phyloP scores from a whole-genome alignment of 176 grass and related monocot species.

The Oryza brachyantha region DNA sequence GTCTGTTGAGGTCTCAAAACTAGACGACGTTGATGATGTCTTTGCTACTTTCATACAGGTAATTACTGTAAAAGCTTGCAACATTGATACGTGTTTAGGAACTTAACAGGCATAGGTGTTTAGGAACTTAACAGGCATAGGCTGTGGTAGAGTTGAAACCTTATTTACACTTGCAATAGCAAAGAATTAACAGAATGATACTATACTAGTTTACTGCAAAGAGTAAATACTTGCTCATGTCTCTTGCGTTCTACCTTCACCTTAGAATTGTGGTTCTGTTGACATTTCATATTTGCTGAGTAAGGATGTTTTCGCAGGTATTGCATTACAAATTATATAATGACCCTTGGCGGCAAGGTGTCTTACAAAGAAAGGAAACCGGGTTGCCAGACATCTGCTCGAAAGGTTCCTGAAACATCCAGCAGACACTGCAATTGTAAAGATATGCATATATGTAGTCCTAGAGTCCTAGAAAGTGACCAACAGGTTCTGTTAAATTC shows the following conservation, averaged over 20 bases:
- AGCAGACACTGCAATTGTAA: constrained; percentile 2
- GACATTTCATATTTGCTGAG: constrained; percentile 2
- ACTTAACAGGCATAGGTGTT: background rate
- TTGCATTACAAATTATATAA: constrained; percentile 97
- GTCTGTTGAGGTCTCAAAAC: constrained; percentile 82
- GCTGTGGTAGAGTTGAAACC: background rate
- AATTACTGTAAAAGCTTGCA: constrained; percentile 12
- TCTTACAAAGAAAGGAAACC: constrained; percentile 40
- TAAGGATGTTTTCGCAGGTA: constrained; percentile 44
- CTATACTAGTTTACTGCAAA: background rate
- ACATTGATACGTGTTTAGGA: background rate
- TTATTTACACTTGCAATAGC: background rate
- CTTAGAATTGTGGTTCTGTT: background rate
- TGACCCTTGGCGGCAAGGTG: constrained; percentile 79
- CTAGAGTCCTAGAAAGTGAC: constrained; percentile 11
- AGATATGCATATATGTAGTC: background rate
- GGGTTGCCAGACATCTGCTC: constrained; percentile 62
- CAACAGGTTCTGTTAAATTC: background rate
- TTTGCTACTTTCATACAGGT: constrained; percentile 96
- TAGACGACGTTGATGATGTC: constrained; percentile 69
- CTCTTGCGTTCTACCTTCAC: background rate
- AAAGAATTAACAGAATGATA: background rate
- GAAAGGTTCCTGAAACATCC: constrained; percentile 35
- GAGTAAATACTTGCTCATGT: background rate
- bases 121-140: background rate